Conservation (phyloP, 2,329 filamentous ascomycete genomes). For the Leptodontidium sp. region DNA sequence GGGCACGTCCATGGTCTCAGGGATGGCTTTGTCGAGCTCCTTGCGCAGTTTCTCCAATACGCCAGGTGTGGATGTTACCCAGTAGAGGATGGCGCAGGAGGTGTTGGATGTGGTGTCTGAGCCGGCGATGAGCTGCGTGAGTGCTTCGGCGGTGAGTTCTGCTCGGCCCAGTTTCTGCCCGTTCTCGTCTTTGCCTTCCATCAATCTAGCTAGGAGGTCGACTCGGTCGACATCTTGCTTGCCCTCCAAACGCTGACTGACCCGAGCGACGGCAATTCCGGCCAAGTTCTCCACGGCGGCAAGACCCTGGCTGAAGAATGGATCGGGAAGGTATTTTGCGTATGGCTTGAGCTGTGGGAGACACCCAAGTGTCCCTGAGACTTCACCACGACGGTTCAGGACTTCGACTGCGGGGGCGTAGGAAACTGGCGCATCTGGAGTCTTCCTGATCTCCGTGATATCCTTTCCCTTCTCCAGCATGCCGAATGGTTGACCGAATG, state of each 20-base stretch:
- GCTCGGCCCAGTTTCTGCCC: slow-evolving; percentile 78
- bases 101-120: slow-evolving; percentile 82
- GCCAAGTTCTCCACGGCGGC: slow-evolving; percentile 81
- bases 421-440: slow-evolving; percentile 66
- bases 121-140: slow-evolving; percentile 87
- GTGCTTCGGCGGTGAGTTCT: slow-evolving; percentile 86
- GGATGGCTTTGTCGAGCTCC: slow-evolving; percentile 78
- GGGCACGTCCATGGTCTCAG: slow-evolving; percentile 68
- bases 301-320: slow-evolving; percentile 80
- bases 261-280: slow-evolving; percentile 86
- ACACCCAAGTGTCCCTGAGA: slow-evolving; percentile 81
- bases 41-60: slow-evolving; percentile 76
- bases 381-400: slow-evolving; percentile 86
- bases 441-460: slow-evolving; percentile 74
- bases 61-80: slow-evolving; percentile 72
- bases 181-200: slow-evolving; percentile 84
- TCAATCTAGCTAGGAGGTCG: slow-evolving; percentile 82
- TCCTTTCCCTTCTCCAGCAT: slow-evolving; percentile 83
- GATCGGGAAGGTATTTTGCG: slow-evolving; percentile 81
- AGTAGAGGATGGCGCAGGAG: slow-evolving; percentile 83
- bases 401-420: slow-evolving; percentile 87
- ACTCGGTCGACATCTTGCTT: slow-evolving; percentile 73
- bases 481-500: slow-evolving; percentile 81
- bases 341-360: slow-evolving; percentile 79
- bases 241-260: slow-evolving; percentile 75